phyloP scores from a whole-genome alignment of 2,329 filamentous ascomycete species.

The Penicillium sp. region DNA sequence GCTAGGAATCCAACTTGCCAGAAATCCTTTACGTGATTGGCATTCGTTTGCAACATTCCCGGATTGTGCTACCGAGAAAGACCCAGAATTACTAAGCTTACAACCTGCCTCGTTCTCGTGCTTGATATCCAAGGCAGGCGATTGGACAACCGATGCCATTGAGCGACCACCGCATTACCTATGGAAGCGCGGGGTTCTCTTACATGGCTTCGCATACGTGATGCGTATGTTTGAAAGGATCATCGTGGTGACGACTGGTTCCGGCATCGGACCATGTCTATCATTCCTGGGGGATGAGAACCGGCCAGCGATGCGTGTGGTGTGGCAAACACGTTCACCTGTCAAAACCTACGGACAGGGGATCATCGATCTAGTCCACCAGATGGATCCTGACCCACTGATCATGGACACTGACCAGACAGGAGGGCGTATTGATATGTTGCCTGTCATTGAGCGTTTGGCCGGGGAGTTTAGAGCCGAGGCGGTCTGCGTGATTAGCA shows the following conservation, averaged over 20 bases:
- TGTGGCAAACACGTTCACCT: constrained; percentile 66
- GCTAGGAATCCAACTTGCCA: constrained; percentile 58
- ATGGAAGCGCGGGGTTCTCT: constrained; percentile 66
- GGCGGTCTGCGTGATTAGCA: constrained; percentile 70
- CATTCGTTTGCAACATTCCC: constrained; percentile 74
- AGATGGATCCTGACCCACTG: constrained; percentile 58
- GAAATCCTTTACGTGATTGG: constrained; percentile 64
- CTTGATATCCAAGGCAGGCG: constrained; percentile 68
- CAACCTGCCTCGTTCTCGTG: constrained; percentile 52
- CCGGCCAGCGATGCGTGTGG: constrained; percentile 50
- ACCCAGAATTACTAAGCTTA: constrained; percentile 20
- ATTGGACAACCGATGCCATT: constrained; percentile 68
- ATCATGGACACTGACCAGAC: constrained; percentile 62
- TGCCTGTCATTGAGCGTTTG: constrained; percentile 53
- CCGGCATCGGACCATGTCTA: constrained; percentile 67
- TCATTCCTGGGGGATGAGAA: constrained; percentile 54
- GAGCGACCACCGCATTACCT: constrained; percentile 56
- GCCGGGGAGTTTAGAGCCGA: constrained; percentile 50
- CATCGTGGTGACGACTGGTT: constrained; percentile 67
- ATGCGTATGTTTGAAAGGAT: constrained; percentile 63
- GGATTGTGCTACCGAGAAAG: constrained; percentile 39
- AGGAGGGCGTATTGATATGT: constrained; percentile 57
- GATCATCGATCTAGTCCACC: constrained; percentile 54
- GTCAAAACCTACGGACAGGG: constrained; percentile 58
- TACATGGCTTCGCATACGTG: constrained; percentile 64